Conservation (phyloP, 176 grass and related monocot species). For the Oryza rufipogon region DNA sequence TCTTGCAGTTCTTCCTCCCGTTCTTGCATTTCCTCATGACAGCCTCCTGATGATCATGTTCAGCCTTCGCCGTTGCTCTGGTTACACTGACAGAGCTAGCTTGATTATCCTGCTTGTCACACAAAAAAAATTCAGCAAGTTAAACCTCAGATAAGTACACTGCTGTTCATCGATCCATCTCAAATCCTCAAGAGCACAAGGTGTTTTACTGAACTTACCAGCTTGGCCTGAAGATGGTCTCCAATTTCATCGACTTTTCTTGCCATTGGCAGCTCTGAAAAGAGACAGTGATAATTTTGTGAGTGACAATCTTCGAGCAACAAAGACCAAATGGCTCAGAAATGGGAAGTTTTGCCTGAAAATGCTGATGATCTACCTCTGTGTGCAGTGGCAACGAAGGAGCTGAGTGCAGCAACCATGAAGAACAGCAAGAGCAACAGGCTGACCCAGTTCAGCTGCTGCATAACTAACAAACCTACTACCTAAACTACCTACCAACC, state of each 20-base stretch:
- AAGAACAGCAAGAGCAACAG: slow-evolving; percentile 24
- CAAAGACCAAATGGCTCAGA: neutral
- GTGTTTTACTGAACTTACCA: neutral
- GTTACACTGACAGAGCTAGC: too few species aligned
- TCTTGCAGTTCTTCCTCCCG: slow-evolving; percentile 9
- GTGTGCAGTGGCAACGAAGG: slow-evolving; percentile 35
- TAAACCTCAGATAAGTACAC: too few species aligned
- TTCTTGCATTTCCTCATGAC: neutral
- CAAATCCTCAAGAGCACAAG: too few species aligned
- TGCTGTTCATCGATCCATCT: too few species aligned
- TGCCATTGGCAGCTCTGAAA: slow-evolving; percentile 22
- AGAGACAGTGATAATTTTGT: too few species aligned
- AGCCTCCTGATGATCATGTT: neutral
- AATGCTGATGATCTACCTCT: slow-evolving; percentile 35
- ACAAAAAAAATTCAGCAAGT: too few species aligned
- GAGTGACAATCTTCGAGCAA: neutral
- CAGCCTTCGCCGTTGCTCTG: neutral
- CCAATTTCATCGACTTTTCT: neutral
- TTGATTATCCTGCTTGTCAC: too few species aligned
- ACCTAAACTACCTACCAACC: neutral
- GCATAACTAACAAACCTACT: slow-evolving; percentile 17
- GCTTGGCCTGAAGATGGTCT: neutral
- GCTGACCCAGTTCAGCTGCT: slow-evolving; percentile 14
- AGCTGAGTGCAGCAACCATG: slow-evolving; percentile 5
- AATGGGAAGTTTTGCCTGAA: neutral